phyloP scores from a whole-genome alignment of 1,284 basidiomycete genomes.

The Mycocalia duriaeana region DNA sequence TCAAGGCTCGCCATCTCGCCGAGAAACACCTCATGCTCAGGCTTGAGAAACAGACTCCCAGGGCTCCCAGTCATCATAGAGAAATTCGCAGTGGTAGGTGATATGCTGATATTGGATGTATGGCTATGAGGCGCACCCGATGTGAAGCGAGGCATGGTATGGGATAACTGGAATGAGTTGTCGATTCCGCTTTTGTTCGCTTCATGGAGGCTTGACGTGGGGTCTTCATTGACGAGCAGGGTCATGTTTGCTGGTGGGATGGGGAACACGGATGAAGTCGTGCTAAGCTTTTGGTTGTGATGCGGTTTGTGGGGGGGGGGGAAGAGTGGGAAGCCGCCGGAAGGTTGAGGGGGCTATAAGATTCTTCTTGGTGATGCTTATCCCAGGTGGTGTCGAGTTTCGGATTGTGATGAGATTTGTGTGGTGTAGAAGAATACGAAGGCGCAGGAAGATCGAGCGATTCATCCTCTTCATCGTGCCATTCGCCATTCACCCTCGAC shows the following conservation, averaged over 20 bases:
- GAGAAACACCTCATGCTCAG: conserved; percentile 68
- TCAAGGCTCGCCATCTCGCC: conserved; percentile 60
- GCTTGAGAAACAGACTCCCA: conserved; percentile 55
- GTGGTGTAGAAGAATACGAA: conserved; percentile 21
- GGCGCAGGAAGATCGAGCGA: conserved; percentile 15
- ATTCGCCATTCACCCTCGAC: too few species aligned
- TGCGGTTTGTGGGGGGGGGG: conserved; percentile 17
- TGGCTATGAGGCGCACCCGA: conserved; percentile 18
- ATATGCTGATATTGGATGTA: conserved; percentile 35
- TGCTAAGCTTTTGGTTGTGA: conserved; percentile 51
- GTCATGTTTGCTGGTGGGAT: conserved; percentile 67
- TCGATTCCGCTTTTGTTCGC: background rate
- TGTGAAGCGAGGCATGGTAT: background rate
- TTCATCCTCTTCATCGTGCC: background rate
- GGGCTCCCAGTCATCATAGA: conserved; percentile 64
- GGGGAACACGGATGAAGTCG: conserved; percentile 62
- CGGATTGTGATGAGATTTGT: conserved; percentile 20
- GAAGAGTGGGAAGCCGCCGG: conserved; percentile 24
- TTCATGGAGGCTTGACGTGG: conserved; percentile 5
- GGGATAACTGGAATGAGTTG: background rate
- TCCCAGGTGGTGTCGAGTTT: conserved; percentile 37
- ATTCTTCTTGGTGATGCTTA: background rate
- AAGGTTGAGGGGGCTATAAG: too few species aligned
- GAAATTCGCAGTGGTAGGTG: conserved; percentile 56
- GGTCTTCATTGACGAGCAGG: conserved; percentile 55